These are phyloP conservation scores for Priceomyces carsonii DNA, from an alignment of 805 yeast genomes.

Conservation along the genomic window DNA sequence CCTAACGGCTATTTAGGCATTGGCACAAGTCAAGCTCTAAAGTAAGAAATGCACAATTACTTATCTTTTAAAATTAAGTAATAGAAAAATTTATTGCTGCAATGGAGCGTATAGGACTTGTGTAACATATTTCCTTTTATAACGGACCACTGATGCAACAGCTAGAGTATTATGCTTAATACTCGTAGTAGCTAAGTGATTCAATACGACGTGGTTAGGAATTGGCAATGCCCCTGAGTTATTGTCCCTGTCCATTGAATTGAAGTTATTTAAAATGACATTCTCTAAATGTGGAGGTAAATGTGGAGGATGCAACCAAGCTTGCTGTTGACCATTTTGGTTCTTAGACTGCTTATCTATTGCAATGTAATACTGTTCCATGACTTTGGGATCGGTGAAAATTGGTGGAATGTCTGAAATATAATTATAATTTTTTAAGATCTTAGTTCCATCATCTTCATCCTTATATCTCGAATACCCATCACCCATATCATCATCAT, in stretches of 20 bases:
- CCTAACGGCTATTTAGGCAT: no score
- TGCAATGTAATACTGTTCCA: slow-evolving; percentile 82
- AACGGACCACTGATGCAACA: slow-evolving; percentile 88
- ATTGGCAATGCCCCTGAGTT: slow-evolving; percentile 87
- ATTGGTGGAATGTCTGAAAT: slow-evolving; percentile 77
- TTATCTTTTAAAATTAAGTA: no score
- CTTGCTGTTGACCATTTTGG: slow-evolving; percentile 54
- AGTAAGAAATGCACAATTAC: no score
- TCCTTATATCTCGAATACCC: slow-evolving; percentile 79
- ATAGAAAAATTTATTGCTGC: slow-evolving; percentile 37
- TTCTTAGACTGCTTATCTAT: slow-evolving; percentile 68
- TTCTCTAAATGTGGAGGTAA: slow-evolving; percentile 95
- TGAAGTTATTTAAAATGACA: slow-evolving; percentile 79
- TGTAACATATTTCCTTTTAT: slow-evolving; percentile 85
- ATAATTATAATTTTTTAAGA: slow-evolving; percentile 36
- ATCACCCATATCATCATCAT: slow-evolving; percentile 80
- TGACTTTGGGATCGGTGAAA: slow-evolving; percentile 80
- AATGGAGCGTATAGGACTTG: slow-evolving; percentile 90
- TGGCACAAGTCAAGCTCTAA: no score
- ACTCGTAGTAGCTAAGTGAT: slow-evolving; percentile 93
- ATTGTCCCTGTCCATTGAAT: slow-evolving; percentile 64
- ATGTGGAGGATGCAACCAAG: slow-evolving; percentile 89
- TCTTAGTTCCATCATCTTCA: slow-evolving; percentile 33
- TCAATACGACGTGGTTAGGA: slow-evolving; percentile 92
- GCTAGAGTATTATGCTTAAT: slow-evolving; percentile 92